Conservation (phyloP, 1,284 basidiomycete species). For the Puccinia novopanici region DNA sequence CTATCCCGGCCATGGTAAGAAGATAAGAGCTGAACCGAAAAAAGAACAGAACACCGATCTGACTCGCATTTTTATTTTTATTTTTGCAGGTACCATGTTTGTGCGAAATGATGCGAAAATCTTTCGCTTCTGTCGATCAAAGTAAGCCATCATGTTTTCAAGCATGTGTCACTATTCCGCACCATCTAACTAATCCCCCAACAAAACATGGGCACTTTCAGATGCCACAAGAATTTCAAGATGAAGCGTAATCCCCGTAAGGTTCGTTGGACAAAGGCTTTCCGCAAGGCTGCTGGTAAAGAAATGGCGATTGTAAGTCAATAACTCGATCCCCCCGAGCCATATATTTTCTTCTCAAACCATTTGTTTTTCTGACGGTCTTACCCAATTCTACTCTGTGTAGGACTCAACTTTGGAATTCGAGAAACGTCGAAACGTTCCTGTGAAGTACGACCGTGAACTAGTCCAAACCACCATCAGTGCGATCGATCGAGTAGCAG, state of each 20-base stretch:
- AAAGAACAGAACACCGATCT: slow-evolving; percentile 1
- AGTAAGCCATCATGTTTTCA: slow-evolving; percentile 65
- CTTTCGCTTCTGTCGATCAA: slow-evolving; percentile 94
- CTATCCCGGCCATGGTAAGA: slow-evolving; percentile 86
- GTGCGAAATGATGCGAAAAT: slow-evolving; percentile 95
- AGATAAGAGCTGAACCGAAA: not conserved
- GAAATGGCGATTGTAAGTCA: slow-evolving; percentile 93
- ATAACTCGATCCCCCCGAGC: slow-evolving; percentile 9
- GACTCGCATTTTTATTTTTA: not conserved
- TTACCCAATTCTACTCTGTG: not conserved
- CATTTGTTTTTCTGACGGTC: too few relatives aligned
- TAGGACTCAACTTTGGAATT: slow-evolving; percentile 98
- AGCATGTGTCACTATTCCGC: not conserved
- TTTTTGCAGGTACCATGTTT: slow-evolving; percentile 74
- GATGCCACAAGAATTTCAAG: slow-evolving; percentile 98
- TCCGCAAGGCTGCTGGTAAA: slow-evolving; percentile 86
- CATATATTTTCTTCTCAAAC: slow-evolving; percentile 11
- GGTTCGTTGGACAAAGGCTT: slow-evolving; percentile 99
- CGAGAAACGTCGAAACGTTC: slow-evolving; percentile 97
- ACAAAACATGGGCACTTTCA: slow-evolving; percentile 58
- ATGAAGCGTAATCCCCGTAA: slow-evolving; percentile 99
- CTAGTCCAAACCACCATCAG: slow-evolving; percentile 90
- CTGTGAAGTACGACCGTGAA: slow-evolving; percentile 95
- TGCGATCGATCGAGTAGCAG: slow-evolving; percentile 92
- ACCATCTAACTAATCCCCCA: not conserved